Percentiles rank a stretch among this genome's conserved stretches.
Conservation (phyloP, 23 red algal genomes). For the Gracilariopsis chorda region DNA sequence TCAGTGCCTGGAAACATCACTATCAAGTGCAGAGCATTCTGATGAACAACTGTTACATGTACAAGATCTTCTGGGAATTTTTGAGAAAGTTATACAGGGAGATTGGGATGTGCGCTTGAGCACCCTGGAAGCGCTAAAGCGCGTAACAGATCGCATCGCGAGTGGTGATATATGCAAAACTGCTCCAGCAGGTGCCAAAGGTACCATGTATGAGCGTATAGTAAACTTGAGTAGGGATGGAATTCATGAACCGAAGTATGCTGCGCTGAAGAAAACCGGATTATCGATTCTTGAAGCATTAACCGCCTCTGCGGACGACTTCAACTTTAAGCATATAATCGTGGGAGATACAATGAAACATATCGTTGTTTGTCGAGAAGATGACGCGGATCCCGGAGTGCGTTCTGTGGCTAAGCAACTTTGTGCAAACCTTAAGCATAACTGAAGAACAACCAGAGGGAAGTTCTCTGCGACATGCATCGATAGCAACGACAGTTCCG, state of each 20-base stretch:
- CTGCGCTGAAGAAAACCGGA: not conserved
- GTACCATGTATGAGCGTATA: not conserved
- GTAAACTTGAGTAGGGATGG: slow-evolving; percentile 9
- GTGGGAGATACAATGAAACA: not conserved
- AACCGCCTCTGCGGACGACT: not conserved
- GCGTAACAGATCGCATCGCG: not conserved
- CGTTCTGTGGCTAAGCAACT: not conserved
- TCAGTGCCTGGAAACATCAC: slow-evolving; percentile 16
- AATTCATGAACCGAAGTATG: slow-evolving; percentile 40
- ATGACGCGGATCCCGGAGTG: not conserved
- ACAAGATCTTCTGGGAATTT: slow-evolving; percentile 5
- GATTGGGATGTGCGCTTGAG: slow-evolving; percentile 50
- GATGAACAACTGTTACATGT: slow-evolving; percentile 2
- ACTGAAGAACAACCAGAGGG: no score
- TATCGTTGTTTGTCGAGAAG: not conserved
- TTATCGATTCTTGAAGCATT: not conserved
- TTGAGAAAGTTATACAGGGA: slow-evolving; percentile 13
- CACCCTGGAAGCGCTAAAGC: not conserved
- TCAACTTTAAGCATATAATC: not conserved
- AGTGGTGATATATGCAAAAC: not conserved
- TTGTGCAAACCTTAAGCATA: not conserved
- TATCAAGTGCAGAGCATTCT: not conserved
- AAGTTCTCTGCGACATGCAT: no score
- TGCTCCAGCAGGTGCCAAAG: not conserved
- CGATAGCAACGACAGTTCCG: no score